Evolutionary conservation across 139 green algal species (phyloP).

Genomic region (Tetradesmus obliquus): DNA sequence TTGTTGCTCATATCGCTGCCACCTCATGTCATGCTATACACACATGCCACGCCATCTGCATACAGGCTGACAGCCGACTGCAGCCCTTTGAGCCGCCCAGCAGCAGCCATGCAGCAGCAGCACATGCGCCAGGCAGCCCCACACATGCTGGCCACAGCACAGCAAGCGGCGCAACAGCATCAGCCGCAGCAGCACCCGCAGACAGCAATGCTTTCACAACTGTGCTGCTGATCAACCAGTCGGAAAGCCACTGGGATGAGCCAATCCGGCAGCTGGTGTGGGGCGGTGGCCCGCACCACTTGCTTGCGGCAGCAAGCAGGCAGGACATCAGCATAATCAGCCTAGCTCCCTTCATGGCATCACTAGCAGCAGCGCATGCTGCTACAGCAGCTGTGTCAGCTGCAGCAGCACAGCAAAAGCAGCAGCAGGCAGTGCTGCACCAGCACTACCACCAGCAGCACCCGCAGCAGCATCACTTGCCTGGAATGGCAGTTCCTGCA

Average conservation of each 20-base stretch:
- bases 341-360: slow-evolving; percentile 44
- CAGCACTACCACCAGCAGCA: not conserved
- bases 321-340: slow-evolving; percentile 58
- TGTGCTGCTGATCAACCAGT: slow-evolving; percentile 37
- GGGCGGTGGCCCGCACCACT: slow-evolving; percentile 51
- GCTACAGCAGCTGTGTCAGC: not conserved
- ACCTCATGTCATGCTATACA: not conserved
- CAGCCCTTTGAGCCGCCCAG: not conserved
- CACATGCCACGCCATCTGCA: not conserved
- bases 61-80: slow-evolving; percentile 13
- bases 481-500: not conserved
- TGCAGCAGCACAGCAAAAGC: not conserved
- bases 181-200: not conserved
- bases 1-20: not conserved
- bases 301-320: slow-evolving; percentile 52
- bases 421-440: not conserved
- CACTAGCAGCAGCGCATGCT: not conserved
- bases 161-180: not conserved
- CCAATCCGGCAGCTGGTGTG: slow-evolving; percentile 47
- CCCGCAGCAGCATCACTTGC: not conserved
- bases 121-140: not conserved
- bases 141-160: not conserved
- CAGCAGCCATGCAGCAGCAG: slow-evolving; percentile 20
- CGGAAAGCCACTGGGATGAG: slow-evolving; percentile 40
- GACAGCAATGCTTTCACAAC: not conserved